These are phyloP conservation scores for Gaeumannomyces tritici DNA, from an alignment of 2,329 filamentous ascomycete genomes.

Conservation along the genomic window DNA sequence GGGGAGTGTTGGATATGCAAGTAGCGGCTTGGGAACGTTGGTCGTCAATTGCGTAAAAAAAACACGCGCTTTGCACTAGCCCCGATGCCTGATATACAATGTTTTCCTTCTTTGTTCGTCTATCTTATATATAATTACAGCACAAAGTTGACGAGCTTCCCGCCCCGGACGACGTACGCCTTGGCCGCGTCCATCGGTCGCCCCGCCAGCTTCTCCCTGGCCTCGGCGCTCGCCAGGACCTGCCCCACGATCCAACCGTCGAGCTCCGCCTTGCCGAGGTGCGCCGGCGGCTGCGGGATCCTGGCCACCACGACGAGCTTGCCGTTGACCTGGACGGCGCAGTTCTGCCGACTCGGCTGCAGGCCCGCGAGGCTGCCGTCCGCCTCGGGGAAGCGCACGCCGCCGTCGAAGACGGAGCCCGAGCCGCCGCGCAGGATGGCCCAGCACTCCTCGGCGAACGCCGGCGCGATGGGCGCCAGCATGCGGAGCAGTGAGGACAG, in stretches of 20 bases:
- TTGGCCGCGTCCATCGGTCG: conserved; percentile 42
- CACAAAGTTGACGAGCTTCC: conserved; percentile 69
- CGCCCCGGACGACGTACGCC: conserved; percentile 56
- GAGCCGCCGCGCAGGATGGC: conserved; percentile 35
- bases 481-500: conserved; percentile 54
- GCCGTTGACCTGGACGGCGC: conserved; percentile 73
- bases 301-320: conserved; percentile 61
- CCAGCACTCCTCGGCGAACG: conserved; percentile 77
- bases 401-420: conserved; percentile 3
- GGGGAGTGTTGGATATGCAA: too few relatives aligned
- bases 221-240: conserved; percentile 53
- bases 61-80: too few relatives aligned
- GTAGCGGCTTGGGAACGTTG: too few relatives aligned
- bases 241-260: conserved; percentile 51
- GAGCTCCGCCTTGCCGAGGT: conserved; percentile 34
- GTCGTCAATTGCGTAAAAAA: too few relatives aligned
- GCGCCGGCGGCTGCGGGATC: conserved; percentile 41
- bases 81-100: neutral
- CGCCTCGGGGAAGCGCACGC: conserved; percentile 47
- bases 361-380: conserved; percentile 39
- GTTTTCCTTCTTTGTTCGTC: neutral
- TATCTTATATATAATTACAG: conserved; percentile 15
- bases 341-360: conserved; percentile 38
- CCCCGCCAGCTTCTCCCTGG: conserved; percentile 42
- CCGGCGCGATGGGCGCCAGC: conserved; percentile 71